Conservation (phyloP, 2,329 filamentous ascomycete genomes). For the Tolypocladium tropicale region DNA sequence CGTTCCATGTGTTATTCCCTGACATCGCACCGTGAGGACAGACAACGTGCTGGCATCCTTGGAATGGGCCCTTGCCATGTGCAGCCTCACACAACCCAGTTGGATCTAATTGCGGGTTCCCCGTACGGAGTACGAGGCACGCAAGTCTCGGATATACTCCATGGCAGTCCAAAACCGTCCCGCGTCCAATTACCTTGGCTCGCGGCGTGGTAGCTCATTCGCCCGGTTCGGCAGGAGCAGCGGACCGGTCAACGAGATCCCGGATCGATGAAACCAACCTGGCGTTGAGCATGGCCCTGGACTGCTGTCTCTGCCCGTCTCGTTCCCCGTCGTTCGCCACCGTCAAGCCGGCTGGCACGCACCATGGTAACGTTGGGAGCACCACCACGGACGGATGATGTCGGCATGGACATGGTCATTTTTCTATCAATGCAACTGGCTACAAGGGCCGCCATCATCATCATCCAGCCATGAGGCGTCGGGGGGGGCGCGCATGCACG, state of each 20-base stretch:
- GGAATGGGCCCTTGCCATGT: background rate
- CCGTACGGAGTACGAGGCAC: background rate
- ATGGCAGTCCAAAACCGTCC: background rate
- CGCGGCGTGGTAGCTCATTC: background rate
- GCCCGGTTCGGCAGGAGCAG: background rate
- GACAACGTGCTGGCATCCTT: too few species aligned
- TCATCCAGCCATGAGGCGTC: constrained; percentile 1
- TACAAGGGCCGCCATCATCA: background rate
- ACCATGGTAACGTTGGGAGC: background rate
- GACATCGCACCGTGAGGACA: too few species aligned
- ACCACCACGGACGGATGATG: background rate
- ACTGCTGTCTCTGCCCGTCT: background rate
- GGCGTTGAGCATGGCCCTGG: background rate
- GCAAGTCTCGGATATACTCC: background rate
- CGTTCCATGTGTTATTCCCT: too few species aligned
- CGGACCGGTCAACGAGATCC: constrained; percentile 3
- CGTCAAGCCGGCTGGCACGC: background rate
- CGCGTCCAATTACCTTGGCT: constrained; percentile 9
- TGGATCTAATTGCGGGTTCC: background rate
- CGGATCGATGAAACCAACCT: background rate
- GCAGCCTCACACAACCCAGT: background rate
- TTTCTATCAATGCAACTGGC: background rate
- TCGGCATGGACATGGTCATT: background rate
- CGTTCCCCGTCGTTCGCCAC: background rate
- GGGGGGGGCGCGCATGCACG: constrained; percentile 1